Conservation (phyloP, 192 early-diverging fungal species). For the Chytriomyces hyalinus region DNA sequence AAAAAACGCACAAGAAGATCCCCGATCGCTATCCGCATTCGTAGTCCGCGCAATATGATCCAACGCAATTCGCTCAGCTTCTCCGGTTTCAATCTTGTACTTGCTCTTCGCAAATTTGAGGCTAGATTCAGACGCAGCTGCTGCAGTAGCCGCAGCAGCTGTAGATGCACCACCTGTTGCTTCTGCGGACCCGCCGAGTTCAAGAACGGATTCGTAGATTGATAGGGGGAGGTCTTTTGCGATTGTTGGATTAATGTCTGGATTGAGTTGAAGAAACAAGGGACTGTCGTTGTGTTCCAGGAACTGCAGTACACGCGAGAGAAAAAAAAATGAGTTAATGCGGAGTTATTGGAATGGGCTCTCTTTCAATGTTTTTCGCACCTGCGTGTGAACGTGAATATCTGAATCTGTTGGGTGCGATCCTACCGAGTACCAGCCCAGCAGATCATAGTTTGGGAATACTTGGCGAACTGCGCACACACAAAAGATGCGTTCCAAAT, state of each 20-base stretch:
- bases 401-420: slow-evolving; percentile 62
- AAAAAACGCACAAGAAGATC: slow-evolving; percentile 57
- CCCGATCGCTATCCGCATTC: slow-evolving; percentile 59
- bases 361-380: slow-evolving; percentile 1
- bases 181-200: slow-evolving; percentile 51
- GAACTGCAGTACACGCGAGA: slow-evolving; percentile 57
- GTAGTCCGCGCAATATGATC: slow-evolving; percentile 79
- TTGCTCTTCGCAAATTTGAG: slow-evolving; percentile 66
- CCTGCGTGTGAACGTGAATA: slow-evolving; percentile 77
- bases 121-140: slow-evolving; percentile 43
- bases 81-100: slow-evolving; percentile 83
- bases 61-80: slow-evolving; percentile 86
- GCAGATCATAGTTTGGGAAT: slow-evolving; percentile 79
- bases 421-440: slow-evolving; percentile 87
- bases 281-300: slow-evolving; percentile 75
- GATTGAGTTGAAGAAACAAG: slow-evolving; percentile 74
- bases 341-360: too few relatives aligned
- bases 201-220: slow-evolving; percentile 80
- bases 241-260: slow-evolving; percentile 42
- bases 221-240: slow-evolving; percentile 74
- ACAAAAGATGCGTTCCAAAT: too few relatives aligned
- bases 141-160: neutral
- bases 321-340: neutral
- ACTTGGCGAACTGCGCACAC: slow-evolving; percentile 75
- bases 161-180: neutral